Evolutionary conservation across 495 filamentous ascomycete species (phyloP).

Genomic region (Penicillium pancosmium): DNA sequence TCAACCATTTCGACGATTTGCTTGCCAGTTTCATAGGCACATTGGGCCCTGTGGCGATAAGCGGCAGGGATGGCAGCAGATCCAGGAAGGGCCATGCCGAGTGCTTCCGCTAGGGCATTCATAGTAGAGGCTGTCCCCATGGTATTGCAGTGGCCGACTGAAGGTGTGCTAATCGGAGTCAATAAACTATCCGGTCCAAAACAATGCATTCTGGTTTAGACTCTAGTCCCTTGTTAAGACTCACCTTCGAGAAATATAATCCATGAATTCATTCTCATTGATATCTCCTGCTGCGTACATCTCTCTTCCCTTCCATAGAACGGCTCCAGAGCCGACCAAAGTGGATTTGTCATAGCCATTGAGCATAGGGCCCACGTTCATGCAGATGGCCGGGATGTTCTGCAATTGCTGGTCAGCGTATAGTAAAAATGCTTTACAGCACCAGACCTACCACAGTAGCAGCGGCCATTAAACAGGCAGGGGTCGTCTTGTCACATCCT

Average conservation of each 20-base stretch:
- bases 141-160: constrained; percentile 58
- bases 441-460: constrained; percentile 51
- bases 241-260: constrained; percentile 52
- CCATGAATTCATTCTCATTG: constrained; percentile 48
- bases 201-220: neutral
- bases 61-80: constrained; percentile 57
- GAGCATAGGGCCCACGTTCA: constrained; percentile 60
- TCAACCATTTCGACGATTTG: constrained; percentile 59
- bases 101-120: constrained; percentile 57
- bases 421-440: neutral
- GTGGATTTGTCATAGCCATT: constrained; percentile 51
- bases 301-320: constrained; percentile 56
- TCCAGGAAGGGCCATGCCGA: constrained; percentile 59
- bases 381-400: constrained; percentile 58
- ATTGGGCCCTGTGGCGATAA: constrained; percentile 55
- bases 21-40: constrained; percentile 54
- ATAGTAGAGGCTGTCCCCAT: constrained; percentile 63
- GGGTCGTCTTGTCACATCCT: constrained; percentile 62
- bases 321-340: constrained; percentile 49
- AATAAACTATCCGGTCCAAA: constrained; percentile 9
- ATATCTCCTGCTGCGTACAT: constrained; percentile 56
- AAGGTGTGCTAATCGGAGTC: constrained; percentile 41
- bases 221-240: constrained; percentile 4
- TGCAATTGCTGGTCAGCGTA: constrained; percentile 13
- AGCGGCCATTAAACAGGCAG: constrained; percentile 59